A percentile compares a stretch with the other conserved stretches of the same genome.
Evolutionary conservation across 176 grass and related monocot species (phyloP).

Genomic region (Eragrostis curvula): DNA sequence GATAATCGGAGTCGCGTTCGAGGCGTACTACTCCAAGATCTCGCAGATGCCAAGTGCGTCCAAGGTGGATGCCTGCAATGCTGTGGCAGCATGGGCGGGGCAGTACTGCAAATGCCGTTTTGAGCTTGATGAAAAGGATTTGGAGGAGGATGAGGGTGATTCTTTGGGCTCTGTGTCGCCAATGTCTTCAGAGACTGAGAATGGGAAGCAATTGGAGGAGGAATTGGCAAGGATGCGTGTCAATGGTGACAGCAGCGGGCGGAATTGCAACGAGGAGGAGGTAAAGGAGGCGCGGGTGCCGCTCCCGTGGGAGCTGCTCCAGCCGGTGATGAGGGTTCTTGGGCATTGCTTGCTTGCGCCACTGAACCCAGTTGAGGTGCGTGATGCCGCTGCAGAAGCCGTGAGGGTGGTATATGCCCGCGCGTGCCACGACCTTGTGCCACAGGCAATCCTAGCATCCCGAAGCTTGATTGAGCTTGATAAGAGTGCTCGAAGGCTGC

Average conservation of each 20-base stretch:
- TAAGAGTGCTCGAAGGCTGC: constrained; percentile 70
- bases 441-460: constrained; percentile 87
- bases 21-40: constrained; percentile 80
- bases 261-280: constrained; percentile 46
- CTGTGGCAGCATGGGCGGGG: constrained; percentile 67
- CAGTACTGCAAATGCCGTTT: constrained; percentile 89
- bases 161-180: not conserved
- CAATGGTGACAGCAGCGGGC: constrained; percentile 40
- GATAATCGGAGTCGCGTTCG: constrained; percentile 79
- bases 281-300: constrained; percentile 68
- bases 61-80: constrained; percentile 85
- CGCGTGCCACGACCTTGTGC: constrained; percentile 81
- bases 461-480: constrained; percentile 94
- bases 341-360: constrained; percentile 92
- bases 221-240: constrained; percentile 32
- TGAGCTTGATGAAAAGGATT: constrained; percentile 61
- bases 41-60: constrained; percentile 77
- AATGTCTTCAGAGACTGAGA: not conserved
- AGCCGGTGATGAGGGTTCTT: constrained; percentile 89
- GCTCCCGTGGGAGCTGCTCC: constrained; percentile 92
- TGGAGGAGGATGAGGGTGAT: constrained; percentile 25
- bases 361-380: constrained; percentile 73
- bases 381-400: constrained; percentile 66
- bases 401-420: constrained; percentile 86
- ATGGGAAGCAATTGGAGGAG: not conserved